These are phyloP conservation scores for Chrysosphaeria jannelii DNA, from an alignment of 2,329 filamentous ascomycete genomes.

Conservation along the genomic window DNA sequence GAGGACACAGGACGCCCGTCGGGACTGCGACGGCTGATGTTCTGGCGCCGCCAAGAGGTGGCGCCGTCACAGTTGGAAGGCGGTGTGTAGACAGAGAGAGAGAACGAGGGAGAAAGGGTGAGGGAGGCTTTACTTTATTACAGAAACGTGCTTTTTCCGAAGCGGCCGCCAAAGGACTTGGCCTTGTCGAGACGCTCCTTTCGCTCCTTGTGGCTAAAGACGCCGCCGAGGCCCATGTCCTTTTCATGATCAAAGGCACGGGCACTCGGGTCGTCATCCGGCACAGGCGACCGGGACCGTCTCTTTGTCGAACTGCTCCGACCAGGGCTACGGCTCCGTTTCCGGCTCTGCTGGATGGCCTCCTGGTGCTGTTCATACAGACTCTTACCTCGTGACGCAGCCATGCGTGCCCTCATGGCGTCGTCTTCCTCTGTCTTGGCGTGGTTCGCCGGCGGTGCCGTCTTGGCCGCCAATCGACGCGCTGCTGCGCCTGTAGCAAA, in stretches of 20 bases:
- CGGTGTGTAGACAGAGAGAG: slow-evolving; percentile 5
- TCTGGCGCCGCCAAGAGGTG: slow-evolving; percentile 2
- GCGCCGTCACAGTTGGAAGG: slow-evolving; percentile 10
- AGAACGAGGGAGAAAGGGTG: background rate
- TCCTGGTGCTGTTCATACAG: slow-evolving; percentile 27
- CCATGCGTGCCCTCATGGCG: slow-evolving; percentile 17
- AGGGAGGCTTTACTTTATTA: slow-evolving; percentile 6
- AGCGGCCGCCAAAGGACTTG: slow-evolving; percentile 53
- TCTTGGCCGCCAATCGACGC: slow-evolving; percentile 8
- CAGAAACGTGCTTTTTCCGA: slow-evolving; percentile 42
- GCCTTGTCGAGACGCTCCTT: slow-evolving; percentile 54
- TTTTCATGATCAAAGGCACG: slow-evolving; percentile 76
- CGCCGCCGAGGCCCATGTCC: slow-evolving; percentile 55
- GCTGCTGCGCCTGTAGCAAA: slow-evolving; percentile 32
- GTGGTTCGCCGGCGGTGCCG: too few relatives aligned
- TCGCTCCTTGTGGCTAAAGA: slow-evolving; percentile 41
- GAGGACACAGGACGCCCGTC: slow-evolving; percentile 1
- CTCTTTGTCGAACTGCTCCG: background rate
- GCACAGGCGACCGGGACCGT: background rate
- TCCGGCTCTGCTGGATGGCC: slow-evolving; percentile 6
- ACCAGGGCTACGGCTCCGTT: background rate
- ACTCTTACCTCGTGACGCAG: slow-evolving; percentile 23
- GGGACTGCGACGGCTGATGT: slow-evolving; percentile 1
- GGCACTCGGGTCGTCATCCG: slow-evolving; percentile 74
- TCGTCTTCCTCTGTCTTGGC: slow-evolving; percentile 25